A percentile compares a stretch with the other conserved stretches of the same genome.
Conservation (phyloP, 208 protist species). For the Leishmania arabica region DNA sequence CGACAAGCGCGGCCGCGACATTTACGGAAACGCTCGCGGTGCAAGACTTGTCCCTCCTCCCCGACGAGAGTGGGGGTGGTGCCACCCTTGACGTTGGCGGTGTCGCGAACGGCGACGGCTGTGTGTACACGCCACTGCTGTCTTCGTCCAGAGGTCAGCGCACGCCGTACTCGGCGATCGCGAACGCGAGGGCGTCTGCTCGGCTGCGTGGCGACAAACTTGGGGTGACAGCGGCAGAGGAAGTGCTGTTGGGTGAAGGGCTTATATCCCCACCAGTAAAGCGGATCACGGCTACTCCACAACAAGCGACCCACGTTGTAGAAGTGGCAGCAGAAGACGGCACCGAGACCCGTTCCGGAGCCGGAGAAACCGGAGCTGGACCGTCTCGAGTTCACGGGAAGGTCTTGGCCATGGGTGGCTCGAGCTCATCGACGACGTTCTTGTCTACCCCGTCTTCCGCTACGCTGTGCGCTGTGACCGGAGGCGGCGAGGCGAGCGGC, state of each 20-base stretch:
- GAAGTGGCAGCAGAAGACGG: not conserved
- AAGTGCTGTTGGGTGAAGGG: slow-evolving; percentile 24
- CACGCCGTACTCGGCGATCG: not conserved
- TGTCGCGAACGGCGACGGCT: not conserved
- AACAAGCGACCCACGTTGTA: not conserved
- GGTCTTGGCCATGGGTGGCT: not conserved
- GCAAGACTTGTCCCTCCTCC: slow-evolving; percentile 37
- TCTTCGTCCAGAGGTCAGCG: not conserved
- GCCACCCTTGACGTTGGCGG: not conserved
- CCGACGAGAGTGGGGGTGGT: slow-evolving; percentile 9
- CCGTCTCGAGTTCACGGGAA: not conserved
- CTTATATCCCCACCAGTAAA: slow-evolving; percentile 20
- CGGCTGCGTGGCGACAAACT: not conserved
- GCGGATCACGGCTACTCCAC: slow-evolving; percentile 19
- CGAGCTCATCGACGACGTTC: not conserved
- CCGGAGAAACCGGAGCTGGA: not conserved
- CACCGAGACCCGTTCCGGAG: not conserved
- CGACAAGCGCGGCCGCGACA: not conserved
- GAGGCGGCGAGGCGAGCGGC: not conserved
- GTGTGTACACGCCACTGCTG: not conserved
- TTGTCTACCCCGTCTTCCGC: not conserved
- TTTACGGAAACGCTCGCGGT: slow-evolving; percentile 34
- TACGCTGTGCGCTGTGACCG: not conserved
- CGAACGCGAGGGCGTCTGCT: not conserved
- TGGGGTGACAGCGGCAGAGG: not conserved